phyloP scores from a whole-genome alignment of 1,284 basidiomycete species.

The Cryptococcus sp. region DNA sequence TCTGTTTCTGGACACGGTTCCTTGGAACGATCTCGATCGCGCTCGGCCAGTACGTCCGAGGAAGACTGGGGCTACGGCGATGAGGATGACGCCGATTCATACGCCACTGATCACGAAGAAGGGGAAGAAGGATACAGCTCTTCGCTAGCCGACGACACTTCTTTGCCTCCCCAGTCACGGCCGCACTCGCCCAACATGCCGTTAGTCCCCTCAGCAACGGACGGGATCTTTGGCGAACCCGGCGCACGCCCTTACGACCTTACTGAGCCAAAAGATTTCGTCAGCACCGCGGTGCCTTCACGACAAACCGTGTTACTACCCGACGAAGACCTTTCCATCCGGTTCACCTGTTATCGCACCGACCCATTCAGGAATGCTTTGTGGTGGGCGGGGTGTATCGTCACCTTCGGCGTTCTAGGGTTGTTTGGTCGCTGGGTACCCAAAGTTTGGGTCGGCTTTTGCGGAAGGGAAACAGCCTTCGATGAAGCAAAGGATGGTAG shows the following conservation, averaged over 20 bases:
- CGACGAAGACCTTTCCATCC: conserved; percentile 88
- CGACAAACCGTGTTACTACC: conserved; percentile 82
- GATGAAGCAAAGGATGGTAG: conserved; percentile 69
- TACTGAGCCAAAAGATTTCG: conserved; percentile 45
- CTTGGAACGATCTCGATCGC: conserved; percentile 13
- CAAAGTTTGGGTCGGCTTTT: conserved; percentile 80
- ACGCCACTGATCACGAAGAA: conserved; percentile 36
- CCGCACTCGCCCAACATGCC: conserved; percentile 50
- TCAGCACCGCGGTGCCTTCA: conserved; percentile 35
- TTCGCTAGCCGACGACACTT: conserved; percentile 53
- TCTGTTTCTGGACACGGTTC: conserved; percentile 19
- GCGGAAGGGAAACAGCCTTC: conserved; percentile 83
- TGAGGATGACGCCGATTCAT: conserved; percentile 38
- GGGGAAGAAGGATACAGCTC: conserved; percentile 49
- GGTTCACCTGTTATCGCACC: conserved; percentile 85
- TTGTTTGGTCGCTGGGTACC: conserved; percentile 94
- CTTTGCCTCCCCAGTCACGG: conserved; percentile 51
- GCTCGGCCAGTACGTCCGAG: conserved; percentile 34
- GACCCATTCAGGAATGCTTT: conserved; percentile 65
- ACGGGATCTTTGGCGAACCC: conserved; percentile 50
- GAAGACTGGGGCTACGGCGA: conserved; percentile 50
- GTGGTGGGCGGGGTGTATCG: conserved; percentile 72
- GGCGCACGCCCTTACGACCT: conserved; percentile 11
- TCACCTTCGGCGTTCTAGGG: conserved; percentile 74
- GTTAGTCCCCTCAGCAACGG: conserved; percentile 42